Percentiles rank a stretch among this genome's conserved stretches.
These are phyloP conservation scores for Stachybotrys elegans DNA, from an alignment of 2,329 filamentous ascomycete species.

Conservation along the genomic window DNA sequence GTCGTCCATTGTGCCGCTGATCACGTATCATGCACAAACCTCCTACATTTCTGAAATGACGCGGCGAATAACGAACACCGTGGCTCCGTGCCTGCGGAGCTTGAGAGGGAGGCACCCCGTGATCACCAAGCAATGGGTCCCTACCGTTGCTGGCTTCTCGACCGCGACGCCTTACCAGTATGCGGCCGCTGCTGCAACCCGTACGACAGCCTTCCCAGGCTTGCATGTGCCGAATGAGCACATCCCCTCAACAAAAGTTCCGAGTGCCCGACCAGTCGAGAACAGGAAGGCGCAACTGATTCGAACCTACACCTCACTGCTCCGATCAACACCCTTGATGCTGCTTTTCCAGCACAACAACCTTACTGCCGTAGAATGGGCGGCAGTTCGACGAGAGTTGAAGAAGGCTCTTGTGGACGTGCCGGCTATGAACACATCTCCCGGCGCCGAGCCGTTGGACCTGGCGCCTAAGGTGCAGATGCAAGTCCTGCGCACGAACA, in stretches of 20 bases:
- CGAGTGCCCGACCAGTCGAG: slow-evolving; percentile 79
- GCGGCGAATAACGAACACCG: slow-evolving; percentile 9
- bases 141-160: no score
- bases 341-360: slow-evolving; percentile 75
- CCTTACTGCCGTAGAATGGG: slow-evolving; percentile 61
- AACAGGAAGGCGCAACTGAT: slow-evolving; percentile 85
- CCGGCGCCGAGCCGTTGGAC: slow-evolving; percentile 29
- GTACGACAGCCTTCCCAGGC: slow-evolving; percentile 7
- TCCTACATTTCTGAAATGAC: slow-evolving; percentile 17
- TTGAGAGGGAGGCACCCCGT: slow-evolving; percentile 7
- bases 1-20: no score
- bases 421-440: slow-evolving; percentile 20
- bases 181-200: slow-evolving; percentile 4
- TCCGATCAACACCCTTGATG: slow-evolving; percentile 79
- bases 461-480: slow-evolving; percentile 64
- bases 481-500: slow-evolving; percentile 81
- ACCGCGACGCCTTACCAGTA: not conserved
- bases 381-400: slow-evolving; percentile 37
- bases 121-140: no score
- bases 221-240: slow-evolving; percentile 34
- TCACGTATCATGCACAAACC: no score
- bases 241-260: slow-evolving; percentile 69
- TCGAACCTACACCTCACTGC: slow-evolving; percentile 80
- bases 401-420: slow-evolving; percentile 39
- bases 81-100: slow-evolving; percentile 14